phyloP scores from a whole-genome alignment of 2,329 filamentous ascomycete genomes.

The Septoria linicola region DNA sequence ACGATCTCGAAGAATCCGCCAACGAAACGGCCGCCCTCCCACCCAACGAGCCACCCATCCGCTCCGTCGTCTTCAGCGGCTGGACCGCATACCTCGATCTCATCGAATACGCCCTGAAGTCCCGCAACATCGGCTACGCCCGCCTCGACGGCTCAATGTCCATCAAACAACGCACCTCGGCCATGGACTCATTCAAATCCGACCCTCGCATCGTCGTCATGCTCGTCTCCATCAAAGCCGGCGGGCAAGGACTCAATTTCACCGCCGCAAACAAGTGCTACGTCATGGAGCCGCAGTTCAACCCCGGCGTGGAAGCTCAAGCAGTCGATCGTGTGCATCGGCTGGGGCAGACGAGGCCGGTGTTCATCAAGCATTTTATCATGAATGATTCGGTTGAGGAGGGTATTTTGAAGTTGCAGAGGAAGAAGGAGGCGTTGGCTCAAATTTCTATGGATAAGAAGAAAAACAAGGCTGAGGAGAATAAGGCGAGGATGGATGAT shows the following conservation, averaged over 20 bases:
- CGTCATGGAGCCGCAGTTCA: conserved; percentile 98
- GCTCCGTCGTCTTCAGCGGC: conserved; percentile 83
- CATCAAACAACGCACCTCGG: conserved; percentile 68
- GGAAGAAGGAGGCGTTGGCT: conserved; percentile 89
- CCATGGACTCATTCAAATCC: conserved; percentile 75
- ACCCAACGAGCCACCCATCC: conserved; percentile 68
- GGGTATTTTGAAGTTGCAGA: conserved; percentile 84
- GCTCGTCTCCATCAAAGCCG: conserved; percentile 87
- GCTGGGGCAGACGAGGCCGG: conserved; percentile 82
- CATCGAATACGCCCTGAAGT: conserved; percentile 76
- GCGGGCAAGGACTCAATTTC: conserved; percentile 86
- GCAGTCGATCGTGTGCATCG: conserved; percentile 91
- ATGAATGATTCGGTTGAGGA: conserved; percentile 92
- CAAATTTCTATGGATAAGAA: conserved; percentile 71
- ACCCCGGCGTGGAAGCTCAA: conserved; percentile 91
- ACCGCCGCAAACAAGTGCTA: conserved; percentile 84
- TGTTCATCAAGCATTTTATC: conserved; percentile 83
- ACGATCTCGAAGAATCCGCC: conserved; percentile 67
- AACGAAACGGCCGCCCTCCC: conserved; percentile 61
- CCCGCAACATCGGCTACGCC: conserved; percentile 64
- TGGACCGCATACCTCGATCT: conserved; percentile 95
- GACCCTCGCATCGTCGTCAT: conserved; percentile 73
- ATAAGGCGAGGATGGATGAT: conserved; percentile 64
- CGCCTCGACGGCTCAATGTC: conserved; percentile 92
- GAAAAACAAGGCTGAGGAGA: conserved; percentile 62